A percentile compares a stretch with the other conserved stretches of the same genome.
Conservation (phyloP, 306 rosid species). For the Dryas drummondii region DNA sequence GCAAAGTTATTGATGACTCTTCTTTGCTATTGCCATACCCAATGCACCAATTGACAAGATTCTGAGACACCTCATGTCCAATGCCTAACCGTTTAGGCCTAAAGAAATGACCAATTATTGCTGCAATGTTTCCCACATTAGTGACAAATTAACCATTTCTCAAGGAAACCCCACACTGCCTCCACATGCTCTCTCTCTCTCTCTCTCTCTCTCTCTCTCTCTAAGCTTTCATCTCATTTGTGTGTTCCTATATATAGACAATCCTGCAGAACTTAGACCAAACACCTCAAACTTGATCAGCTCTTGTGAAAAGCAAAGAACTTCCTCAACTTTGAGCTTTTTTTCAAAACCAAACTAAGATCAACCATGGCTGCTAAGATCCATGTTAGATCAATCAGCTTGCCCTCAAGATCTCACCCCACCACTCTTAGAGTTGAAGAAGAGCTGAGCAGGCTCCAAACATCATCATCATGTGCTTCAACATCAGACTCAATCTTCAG, state of each 20-base stretch:
- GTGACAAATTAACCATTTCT: conserved; percentile 36
- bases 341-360: background rate
- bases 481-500: conserved; percentile 37
- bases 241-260: conserved; percentile 20
- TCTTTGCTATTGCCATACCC: conserved; percentile 28
- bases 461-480: conserved; percentile 30
- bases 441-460: conserved; percentile 42
- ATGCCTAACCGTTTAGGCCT: conserved; percentile 1
- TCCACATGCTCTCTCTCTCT: conserved; percentile 40
- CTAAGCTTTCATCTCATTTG: conserved; percentile 8
- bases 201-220: background rate
- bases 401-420: conserved; percentile 70
- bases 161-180: conserved; percentile 26
- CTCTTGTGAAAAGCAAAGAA: background rate
- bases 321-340: conserved; percentile 5
- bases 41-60: conserved; percentile 27
- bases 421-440: conserved; percentile 45
- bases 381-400: conserved; percentile 57
- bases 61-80: conserved; percentile 18
- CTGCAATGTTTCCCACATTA: conserved; percentile 33
- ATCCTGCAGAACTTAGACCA: background rate
- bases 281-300: background rate
- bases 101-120: conserved; percentile 23
- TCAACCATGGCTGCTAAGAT: conserved; percentile 42
- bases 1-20: conserved; percentile 35